Base-by-base conservation (phyloP, 164 flowering plant species). In the Vitis rotundifolia region DNA sequence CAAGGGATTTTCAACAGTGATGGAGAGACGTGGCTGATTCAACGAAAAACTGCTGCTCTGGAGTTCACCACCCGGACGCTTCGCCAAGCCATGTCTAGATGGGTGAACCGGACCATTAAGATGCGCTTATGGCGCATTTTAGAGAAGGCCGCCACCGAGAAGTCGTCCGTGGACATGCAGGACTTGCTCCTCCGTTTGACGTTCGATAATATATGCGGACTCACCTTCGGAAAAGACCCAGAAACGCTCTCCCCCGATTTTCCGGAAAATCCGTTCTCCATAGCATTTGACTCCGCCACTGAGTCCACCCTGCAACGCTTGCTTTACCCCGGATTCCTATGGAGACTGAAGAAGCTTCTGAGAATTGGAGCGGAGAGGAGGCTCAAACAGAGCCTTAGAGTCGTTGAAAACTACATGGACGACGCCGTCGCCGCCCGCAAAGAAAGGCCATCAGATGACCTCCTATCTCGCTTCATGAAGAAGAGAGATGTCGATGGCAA, bases 11-110 rank as follows among this genome's bases (percentile, higher is more conserved):
- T 94, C 83, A 92, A 94, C 77, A 83, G 86, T 69, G 97, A 94
- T 61, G 97, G 98, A 0, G 95, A 92, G 0, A 85, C 94, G 11
- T 94, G 98, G 98, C 86, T 92, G 2, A 77, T 91, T n/a, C 98
- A 94, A 54, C 77, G 98, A 29, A 91, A 94, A 61, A 91, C 97
- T 0, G 97, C 98, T 0, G 97, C 97, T 11, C 86, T 93, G 0
- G 98, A 93, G 84, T 93, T 93, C 83, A 93, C 98, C 2, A 93
- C 98, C 2, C 68, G 98, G 69, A 93, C 98, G 3, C 88, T 93
- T 12, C 84, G 97, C 13, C 95, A 86, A 69, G 97, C 98, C 71
- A 93, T 91, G 98, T 86, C 85, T 11, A 81, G 98, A 65, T 93
- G 98, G 98, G 98, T 93, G 63, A 88, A 77, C 84, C 80, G 91